A percentile compares a stretch with the other conserved stretches of the same genome.
These are phyloP conservation scores for Hygrophorus pudorinus DNA, from an alignment of 768 basidiomycete genomes.

Conservation along the genomic window DNA sequence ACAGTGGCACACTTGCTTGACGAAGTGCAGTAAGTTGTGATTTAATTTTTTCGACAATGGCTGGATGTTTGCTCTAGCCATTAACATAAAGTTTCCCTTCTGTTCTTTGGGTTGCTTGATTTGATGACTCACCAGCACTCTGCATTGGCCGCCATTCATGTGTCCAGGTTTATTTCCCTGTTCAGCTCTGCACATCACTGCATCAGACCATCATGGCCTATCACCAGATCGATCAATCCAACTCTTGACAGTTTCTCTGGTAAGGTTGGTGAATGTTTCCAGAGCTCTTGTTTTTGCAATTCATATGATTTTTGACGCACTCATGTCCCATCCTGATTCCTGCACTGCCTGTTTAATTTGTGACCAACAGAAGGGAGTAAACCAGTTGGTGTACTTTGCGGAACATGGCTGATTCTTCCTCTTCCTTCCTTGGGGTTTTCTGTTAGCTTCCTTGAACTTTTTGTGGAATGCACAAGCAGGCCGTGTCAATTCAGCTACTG, in stretches of 20 bases:
- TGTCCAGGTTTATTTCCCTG: slow-evolving; percentile 1
- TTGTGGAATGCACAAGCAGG: too few relatives aligned
- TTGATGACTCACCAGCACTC: background rate
- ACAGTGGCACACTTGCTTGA: too few relatives aligned
- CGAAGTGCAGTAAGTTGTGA: too few relatives aligned
- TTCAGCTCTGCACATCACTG: background rate
- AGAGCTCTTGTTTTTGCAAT: slow-evolving; percentile 10
- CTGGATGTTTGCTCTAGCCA: background rate
- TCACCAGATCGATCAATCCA: slow-evolving; percentile 17
- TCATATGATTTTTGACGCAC: slow-evolving; percentile 10
- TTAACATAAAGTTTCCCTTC: background rate
- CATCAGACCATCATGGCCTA: slow-evolving; percentile 12
- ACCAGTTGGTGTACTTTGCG: slow-evolving; percentile 9
- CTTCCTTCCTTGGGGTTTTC: slow-evolving; percentile 7
- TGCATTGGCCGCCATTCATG: background rate
- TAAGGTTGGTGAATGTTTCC: slow-evolving; percentile 11
- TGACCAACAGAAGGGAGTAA: slow-evolving; percentile 5
- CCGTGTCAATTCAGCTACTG: too few relatives aligned
- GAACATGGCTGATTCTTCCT: background rate
- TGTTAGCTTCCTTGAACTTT: too few relatives aligned
- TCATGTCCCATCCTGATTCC: slow-evolving; percentile 10
- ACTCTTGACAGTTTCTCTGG: slow-evolving; percentile 12
- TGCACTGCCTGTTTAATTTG: slow-evolving; percentile 7
- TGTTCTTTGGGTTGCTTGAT: background rate
- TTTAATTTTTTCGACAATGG: background rate